A percentile compares a stretch with the other conserved stretches of the same genome.
Evolutionary conservation across 306 rosid species (phyloP).

Genomic region (Hippophae rhamnoides): DNA sequence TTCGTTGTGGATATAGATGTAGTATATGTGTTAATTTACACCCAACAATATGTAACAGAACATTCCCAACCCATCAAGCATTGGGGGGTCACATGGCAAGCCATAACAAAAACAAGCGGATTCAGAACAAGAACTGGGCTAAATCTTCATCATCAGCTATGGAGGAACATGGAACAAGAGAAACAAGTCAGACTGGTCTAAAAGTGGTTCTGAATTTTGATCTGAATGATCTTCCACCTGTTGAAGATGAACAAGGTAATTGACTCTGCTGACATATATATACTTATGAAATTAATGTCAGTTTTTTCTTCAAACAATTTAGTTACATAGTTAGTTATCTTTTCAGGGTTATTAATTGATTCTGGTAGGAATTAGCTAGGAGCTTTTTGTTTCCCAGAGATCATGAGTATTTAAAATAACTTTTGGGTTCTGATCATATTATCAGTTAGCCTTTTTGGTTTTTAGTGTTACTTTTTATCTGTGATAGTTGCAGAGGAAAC

Average conservation of each 20-base stretch:
- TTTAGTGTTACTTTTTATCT: background rate
- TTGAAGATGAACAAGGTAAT: conserved; percentile 23
- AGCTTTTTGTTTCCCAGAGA: conserved; percentile 4
- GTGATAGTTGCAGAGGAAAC: conserved; percentile 8
- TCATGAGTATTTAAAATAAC: background rate
- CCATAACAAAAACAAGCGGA: conserved; percentile 20
- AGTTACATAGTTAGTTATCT: conserved; percentile 3
- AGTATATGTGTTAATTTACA: conserved; percentile 18
- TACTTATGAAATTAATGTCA: background rate
- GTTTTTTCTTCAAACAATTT: conserved; percentile 11
- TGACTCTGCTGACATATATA: background rate
- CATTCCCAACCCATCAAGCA: conserved; percentile 32
- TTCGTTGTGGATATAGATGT: conserved; percentile 15
- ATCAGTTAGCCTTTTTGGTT: conserved; percentile 1
- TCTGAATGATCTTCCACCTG: conserved; percentile 39
- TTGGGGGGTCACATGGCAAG: conserved; percentile 41
- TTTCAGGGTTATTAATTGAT: background rate
- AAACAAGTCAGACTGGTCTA: background rate
- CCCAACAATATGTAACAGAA: background rate
- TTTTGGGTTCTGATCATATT: background rate
- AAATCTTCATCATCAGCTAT: conserved; percentile 13
- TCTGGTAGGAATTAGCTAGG: background rate
- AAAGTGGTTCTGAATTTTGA: conserved; percentile 21
- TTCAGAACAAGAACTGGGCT: background rate
- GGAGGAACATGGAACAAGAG: conserved; percentile 24